Evolutionary conservation across 75 land plant genomes (phyloP), one percentile per base, ranked within the genome.

Genomic region (Selaginella tamariscina): DNA sequence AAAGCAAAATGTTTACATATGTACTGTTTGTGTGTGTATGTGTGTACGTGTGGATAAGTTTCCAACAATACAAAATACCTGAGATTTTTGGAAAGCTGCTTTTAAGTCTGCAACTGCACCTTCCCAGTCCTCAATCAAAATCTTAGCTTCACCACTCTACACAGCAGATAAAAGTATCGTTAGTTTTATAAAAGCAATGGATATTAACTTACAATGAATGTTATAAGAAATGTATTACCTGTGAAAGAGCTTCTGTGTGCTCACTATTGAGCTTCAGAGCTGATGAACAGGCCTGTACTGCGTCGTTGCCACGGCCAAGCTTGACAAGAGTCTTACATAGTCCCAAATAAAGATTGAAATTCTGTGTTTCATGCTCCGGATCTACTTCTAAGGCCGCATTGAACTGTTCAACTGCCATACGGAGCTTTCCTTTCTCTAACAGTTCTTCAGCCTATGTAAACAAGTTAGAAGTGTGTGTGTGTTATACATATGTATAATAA

Each of bases 261-360:
- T 91, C 88, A 20, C 32, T 81, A 71, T 95, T 82, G 63, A 91
- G 83, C 33, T 82, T 77, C 56, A 95, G 75, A 31, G 84, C 99
- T 44, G 79, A 82, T 1, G 77, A 80, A 55, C 99, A 95, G 68
- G 86, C 84, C 33, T 55, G 70, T 54, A 95, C 24, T 31, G 97
- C 96, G 67, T 95, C 99, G 68, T 87, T 87, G 57, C 92, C 96
- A 67, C 99, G 84, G 27, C 99, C 97, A 75, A 95, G 86, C 77
- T 85, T 82, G 68, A 95, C 97, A 56, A 78, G 72, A 28, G 82
- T 80, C 79, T 87, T 91, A 63, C 99, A 95, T 39, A 95, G 80
- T 21, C 87, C 97, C 56, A 95, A 76, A 68, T 90, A 69, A 64
- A 95, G 92, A 78, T 87, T 79, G 31, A 95, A 83, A 74, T 95